Evolutionary conservation across 2,329 filamentous ascomycete genomes (phyloP), one percentile per base, ranked within the genome.

Genomic region (Penicillium sp.): DNA sequence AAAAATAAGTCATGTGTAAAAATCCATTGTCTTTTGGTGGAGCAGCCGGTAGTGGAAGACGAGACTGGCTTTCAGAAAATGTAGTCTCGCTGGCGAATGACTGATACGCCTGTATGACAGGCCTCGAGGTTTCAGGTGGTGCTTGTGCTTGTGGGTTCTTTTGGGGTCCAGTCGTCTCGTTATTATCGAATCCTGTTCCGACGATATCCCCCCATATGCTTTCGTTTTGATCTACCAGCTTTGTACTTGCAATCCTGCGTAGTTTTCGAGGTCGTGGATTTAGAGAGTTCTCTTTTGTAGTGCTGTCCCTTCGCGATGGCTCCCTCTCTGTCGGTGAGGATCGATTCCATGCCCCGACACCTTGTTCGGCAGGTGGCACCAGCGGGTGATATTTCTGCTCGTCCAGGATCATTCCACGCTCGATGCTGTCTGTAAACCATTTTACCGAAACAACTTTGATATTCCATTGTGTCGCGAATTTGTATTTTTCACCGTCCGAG

Each of bases 161-260:
- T 41, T 60, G 59, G 33, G 70, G 63, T 50, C 53, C 65, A 45
- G 64, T 66, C 38, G 58, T 58, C 33, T 70, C 68, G 21, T 60
- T 61, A n/a, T 63, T 65, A 27, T 67, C 66, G 47, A 71, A 70
- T 2, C 72, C 73, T 17, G 66, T 68, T 55, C 86, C 86, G 25
- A 94, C 83, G 58, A 99, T 96, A 67, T 96, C 91, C 6, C 89
- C 89, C 93, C 93, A 97, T n/a, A 97, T 82, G 29, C 86, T 87
- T 66, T 93, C 87, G 64, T 87, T 89, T 68, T 97, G 92, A 49
- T 83, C 89, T 57, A 83, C 87, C 33, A 97, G 79, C 72, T 91
- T 93, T 70, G 89, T 87, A 73, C 93, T 97, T 23, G 93, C 90
- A 6, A 90, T 92, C 68, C 93, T 89, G 64, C 94, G 86, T 64